These are phyloP conservation scores for Flagelloscypha sp. DNA, from an alignment of 768 basidiomycete species.

Conservation along the genomic window DNA sequence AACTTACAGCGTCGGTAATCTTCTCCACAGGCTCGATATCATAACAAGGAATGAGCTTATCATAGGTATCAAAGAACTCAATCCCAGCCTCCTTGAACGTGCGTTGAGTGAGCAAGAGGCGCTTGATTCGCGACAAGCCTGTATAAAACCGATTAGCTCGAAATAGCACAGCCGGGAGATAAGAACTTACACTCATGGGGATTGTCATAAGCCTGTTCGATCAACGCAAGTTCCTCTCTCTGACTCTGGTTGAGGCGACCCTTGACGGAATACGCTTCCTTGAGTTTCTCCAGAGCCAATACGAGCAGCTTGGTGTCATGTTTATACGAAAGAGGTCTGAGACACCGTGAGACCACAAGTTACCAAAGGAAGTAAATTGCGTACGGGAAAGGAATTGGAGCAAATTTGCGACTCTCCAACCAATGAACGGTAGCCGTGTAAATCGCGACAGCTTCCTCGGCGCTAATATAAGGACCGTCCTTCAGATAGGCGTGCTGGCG, in stretches of 20 bases:
- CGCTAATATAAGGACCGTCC: slow-evolving; percentile 98
- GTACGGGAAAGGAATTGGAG: slow-evolving; percentile 96
- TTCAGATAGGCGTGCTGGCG: slow-evolving; percentile 97
- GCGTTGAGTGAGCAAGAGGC: slow-evolving; percentile 90
- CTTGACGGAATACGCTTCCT: slow-evolving; percentile 98
- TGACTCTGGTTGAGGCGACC: slow-evolving; percentile 96
- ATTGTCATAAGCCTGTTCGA: slow-evolving; percentile 99
- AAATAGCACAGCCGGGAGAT: background rate
- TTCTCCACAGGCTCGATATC: slow-evolving; percentile 99
- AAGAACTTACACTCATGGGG: slow-evolving; percentile 81
- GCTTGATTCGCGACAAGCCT: slow-evolving; percentile 95
- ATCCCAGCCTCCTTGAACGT: slow-evolving; percentile 99
- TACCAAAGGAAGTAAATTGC: slow-evolving; percentile 16
- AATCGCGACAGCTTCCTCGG: slow-evolving; percentile 97
- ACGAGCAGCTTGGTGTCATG: slow-evolving; percentile 98
- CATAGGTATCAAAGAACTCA: slow-evolving; percentile 95
- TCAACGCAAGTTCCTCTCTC: slow-evolving; percentile 93
- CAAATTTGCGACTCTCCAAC: slow-evolving; percentile 96
- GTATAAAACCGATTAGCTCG: slow-evolving; percentile 4
- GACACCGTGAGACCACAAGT: slow-evolving; percentile 3
- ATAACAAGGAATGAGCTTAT: slow-evolving; percentile 97
- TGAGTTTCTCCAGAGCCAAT: slow-evolving; percentile 93
- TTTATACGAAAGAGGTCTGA: slow-evolving; percentile 90
- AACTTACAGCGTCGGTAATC: slow-evolving; percentile 90
- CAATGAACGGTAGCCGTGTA: slow-evolving; percentile 99